Conservation (phyloP, 352 stramenopile genomes). For the Phytopythium delawarense region DNA sequence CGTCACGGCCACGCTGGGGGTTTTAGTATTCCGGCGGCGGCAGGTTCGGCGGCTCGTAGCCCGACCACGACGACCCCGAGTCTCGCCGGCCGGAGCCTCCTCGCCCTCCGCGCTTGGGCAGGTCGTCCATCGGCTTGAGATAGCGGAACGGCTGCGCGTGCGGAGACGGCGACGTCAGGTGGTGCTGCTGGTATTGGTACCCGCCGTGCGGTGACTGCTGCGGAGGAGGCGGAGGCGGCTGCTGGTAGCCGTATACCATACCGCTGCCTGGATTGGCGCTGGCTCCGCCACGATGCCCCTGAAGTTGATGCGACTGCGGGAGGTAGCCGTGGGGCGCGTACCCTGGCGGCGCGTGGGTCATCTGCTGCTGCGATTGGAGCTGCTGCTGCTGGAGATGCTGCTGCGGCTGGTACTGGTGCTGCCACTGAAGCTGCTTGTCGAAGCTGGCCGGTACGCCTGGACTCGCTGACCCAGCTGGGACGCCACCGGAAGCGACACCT, state of each 20-base stretch:
- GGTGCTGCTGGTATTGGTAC: slow-evolving; percentile 26
- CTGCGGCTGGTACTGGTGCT: slow-evolving; percentile 66
- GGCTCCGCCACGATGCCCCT: slow-evolving; percentile 23
- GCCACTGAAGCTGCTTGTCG: slow-evolving; percentile 52
- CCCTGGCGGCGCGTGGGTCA: slow-evolving; percentile 27
- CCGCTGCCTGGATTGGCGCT: slow-evolving; percentile 6
- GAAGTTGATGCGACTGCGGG: slow-evolving; percentile 34
- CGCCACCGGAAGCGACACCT: slow-evolving; percentile 3
- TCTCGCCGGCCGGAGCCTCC: slow-evolving; percentile 37
- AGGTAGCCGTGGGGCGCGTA: slow-evolving; percentile 23
- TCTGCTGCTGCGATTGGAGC: slow-evolving; percentile 29
- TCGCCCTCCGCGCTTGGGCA: slow-evolving; percentile 21
- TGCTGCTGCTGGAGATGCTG: slow-evolving; percentile 36
- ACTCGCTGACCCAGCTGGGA: neutral
- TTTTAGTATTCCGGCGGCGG: slow-evolving; percentile 34
- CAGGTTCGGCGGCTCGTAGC: slow-evolving; percentile 36
- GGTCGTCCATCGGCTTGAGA: slow-evolving; percentile 64
- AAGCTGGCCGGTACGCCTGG: slow-evolving; percentile 9
- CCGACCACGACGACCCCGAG: slow-evolving; percentile 49
- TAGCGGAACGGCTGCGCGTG: slow-evolving; percentile 54
- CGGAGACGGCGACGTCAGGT: slow-evolving; percentile 22
- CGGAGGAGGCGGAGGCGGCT: slow-evolving; percentile 14
- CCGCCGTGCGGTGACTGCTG: slow-evolving; percentile 31
- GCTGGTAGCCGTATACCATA: slow-evolving; percentile 23
- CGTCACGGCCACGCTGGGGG: neutral